phyloP scores from a whole-genome alignment of 805 yeast species.

The Wickerhamomyces subpelliculosus region DNA sequence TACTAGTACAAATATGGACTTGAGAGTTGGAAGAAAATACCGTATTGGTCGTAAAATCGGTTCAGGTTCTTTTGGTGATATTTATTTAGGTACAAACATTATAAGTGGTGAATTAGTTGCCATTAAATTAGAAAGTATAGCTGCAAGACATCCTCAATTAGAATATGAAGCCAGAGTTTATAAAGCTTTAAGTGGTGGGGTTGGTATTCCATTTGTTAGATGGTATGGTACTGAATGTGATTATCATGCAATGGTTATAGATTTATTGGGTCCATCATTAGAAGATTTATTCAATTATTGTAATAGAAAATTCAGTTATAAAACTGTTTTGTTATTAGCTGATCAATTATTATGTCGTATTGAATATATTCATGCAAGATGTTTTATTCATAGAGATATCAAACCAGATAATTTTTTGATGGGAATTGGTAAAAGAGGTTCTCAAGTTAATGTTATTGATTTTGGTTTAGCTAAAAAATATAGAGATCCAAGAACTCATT shows the following conservation, averaged over 20 bases:
- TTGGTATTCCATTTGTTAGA: conserved; percentile 93
- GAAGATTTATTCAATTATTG: conserved; percentile 96
- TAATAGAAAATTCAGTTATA: conserved; percentile 85
- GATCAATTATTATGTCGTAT: conserved; percentile 92
- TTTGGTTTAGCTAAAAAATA: conserved; percentile 93
- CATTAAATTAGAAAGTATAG: conserved; percentile 81
- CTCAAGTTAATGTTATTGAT: conserved; percentile 94
- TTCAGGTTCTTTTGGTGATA: conserved; percentile 96
- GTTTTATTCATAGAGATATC: conserved; percentile 92
- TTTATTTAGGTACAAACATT: conserved; percentile 86
- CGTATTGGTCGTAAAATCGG: conserved; percentile 94
- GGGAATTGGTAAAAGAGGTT: conserved; percentile 90
- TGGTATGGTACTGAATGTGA: conserved; percentile 98
- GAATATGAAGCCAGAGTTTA: conserved; percentile 97
- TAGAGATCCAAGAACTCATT: conserved; percentile 88
- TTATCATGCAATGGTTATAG: conserved; percentile 95
- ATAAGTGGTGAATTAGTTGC: conserved; percentile 98
- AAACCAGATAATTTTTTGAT: conserved; percentile 90
- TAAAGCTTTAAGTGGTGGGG: conserved; percentile 91
- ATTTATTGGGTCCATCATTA: conserved; percentile 87
- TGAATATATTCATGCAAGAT: conserved; percentile 92
- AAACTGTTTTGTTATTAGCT: conserved; percentile 87
- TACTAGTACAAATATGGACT: conserved; percentile 54
- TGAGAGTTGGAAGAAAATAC: conserved; percentile 89
- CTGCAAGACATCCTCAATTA: conserved; percentile 93